A percentile compares a stretch with the other conserved stretches of the same genome.
Conservation (phyloP, 192 early-diverging fungal genomes). For the Coemansia asiatica region DNA sequence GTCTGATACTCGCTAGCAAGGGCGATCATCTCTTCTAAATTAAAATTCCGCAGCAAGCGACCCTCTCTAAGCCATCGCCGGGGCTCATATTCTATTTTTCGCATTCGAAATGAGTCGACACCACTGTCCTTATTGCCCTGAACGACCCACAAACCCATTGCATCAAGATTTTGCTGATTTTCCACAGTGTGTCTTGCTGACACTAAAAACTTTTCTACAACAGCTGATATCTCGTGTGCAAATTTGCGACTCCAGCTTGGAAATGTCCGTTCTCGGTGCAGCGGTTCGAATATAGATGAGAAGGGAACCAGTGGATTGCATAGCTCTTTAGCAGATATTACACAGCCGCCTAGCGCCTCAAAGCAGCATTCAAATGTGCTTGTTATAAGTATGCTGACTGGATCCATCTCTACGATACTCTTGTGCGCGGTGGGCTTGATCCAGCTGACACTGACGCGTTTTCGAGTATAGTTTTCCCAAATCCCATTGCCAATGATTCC, state of each 20-base stretch:
- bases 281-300: conserved; percentile 7
- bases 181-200: not conserved
- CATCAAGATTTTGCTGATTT: not conserved
- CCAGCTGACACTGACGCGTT: conserved; percentile 50
- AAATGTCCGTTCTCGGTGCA: conserved; percentile 33
- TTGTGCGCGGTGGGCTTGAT: conserved; percentile 8
- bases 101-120: not conserved
- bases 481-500: conserved; percentile 45
- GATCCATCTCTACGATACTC: conserved; percentile 4
- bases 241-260: conserved; percentile 55
- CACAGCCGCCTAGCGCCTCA: conserved; percentile 46
- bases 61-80: conserved; percentile 29
- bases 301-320: conserved; percentile 19
- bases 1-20: conserved; percentile 19
- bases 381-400: conserved; percentile 33
- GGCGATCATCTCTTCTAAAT: conserved; percentile 46
- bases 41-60: conserved; percentile 31
- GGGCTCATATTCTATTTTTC: not conserved
- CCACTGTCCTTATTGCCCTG: not conserved
- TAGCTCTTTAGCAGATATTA: conserved; percentile 20
- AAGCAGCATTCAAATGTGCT: conserved; percentile 34
- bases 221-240: conserved; percentile 47
- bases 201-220: conserved; percentile 20
- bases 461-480: conserved; percentile 53
- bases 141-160: not conserved